phyloP scores from a whole-genome alignment of 139 green algal species.

The Closterium sp. region DNA sequence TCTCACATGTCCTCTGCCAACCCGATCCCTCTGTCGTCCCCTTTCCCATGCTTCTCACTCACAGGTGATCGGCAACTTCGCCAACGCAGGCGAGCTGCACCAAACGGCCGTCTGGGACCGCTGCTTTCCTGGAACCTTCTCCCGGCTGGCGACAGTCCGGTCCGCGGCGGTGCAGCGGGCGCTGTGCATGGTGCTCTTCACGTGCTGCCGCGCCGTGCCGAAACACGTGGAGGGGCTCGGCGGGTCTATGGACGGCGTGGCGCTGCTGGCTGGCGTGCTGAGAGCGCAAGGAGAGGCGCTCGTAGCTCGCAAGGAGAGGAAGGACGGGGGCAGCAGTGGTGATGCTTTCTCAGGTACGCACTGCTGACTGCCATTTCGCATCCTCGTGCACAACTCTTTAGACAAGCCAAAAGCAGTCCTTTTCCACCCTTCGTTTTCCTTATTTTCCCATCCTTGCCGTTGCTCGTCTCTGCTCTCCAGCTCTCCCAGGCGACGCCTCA shows the following conservation, averaged over 20 bases:
- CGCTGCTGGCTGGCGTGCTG: not conserved
- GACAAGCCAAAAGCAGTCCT: too few species aligned
- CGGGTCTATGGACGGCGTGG: not conserved
- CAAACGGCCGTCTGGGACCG: constrained; percentile 27
- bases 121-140: constrained; percentile 24
- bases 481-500: not conserved
- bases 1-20: not conserved
- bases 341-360: not conserved
- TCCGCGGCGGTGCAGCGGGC: constrained; percentile 1
- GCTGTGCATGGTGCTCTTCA: constrained; percentile 47
- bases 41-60: not conserved
- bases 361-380: not conserved
- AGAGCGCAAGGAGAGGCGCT: not conserved
- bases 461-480: not conserved
- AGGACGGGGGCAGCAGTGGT: not conserved
- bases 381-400: not conserved
- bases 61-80: constrained; percentile 42
- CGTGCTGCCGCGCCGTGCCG: constrained; percentile 19
- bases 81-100: not conserved
- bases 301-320: not conserved
- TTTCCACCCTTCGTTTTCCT: too few species aligned
- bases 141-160: not conserved
- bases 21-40: too few species aligned
- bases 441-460: not conserved
- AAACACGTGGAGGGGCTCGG: not conserved